Conservation (phyloP, 1,139 yeast genomes). For the Hansenula sp. region DNA sequence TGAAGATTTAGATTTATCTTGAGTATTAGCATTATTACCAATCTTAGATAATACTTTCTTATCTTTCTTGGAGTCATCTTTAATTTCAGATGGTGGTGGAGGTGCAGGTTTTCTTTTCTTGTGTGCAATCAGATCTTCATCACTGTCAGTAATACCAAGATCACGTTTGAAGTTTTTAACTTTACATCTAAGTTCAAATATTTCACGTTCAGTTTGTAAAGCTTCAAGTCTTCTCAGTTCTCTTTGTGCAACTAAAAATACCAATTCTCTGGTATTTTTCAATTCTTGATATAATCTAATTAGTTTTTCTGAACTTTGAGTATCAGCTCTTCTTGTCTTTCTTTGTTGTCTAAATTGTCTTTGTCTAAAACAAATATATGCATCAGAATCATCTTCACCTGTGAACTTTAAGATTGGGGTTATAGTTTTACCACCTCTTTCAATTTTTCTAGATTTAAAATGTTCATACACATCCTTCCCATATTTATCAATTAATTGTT, state of each 20-base stretch:
- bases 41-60: constrained; percentile 20
- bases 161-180: constrained; percentile 72
- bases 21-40: constrained; percentile 23
- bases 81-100: constrained; percentile 22
- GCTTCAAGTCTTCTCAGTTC: constrained; percentile 59
- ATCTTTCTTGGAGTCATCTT: constrained; percentile 19
- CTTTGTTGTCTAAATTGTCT: constrained; percentile 95
- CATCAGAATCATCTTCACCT: constrained; percentile 90
- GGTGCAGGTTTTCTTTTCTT: constrained; percentile 58
- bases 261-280: constrained; percentile 68
- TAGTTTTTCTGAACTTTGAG: constrained; percentile 81
- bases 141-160: constrained; percentile 77
- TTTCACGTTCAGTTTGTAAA: constrained; percentile 53
- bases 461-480: constrained; percentile 74
- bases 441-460: constrained; percentile 75
- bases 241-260: constrained; percentile 69
- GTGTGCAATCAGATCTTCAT: constrained; percentile 75
- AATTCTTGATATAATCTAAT: constrained; percentile 72
- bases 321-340: constrained; percentile 92
- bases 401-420: constrained; percentile 73
- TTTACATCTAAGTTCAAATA: constrained; percentile 67
- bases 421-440: constrained; percentile 64
- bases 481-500: constrained; percentile 52
- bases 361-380: constrained; percentile 92
- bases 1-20: constrained; percentile 11